These are phyloP conservation scores for Diaporthe caulivora DNA, from an alignment of 2,329 filamentous ascomycete genomes.

Conservation along the genomic window DNA sequence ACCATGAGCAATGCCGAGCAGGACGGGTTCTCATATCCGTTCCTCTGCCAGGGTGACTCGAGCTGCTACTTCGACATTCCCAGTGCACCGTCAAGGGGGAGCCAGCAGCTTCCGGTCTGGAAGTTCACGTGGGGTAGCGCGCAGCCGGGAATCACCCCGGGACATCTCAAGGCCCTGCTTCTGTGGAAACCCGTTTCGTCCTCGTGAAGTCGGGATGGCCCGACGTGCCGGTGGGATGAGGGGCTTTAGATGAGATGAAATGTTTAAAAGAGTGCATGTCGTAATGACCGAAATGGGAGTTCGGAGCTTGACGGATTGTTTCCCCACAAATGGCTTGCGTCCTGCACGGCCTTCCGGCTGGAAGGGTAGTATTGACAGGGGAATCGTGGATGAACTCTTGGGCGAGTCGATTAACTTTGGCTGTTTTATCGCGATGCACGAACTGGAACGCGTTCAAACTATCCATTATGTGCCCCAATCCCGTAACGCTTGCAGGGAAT, in stretches of 20 bases:
- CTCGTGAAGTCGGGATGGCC: background rate
- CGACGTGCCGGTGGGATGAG: background rate
- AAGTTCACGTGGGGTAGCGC: slow-evolving; percentile 30
- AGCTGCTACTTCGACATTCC: slow-evolving; percentile 35
- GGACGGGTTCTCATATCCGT: slow-evolving; percentile 29
- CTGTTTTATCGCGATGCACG: background rate
- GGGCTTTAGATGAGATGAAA: background rate
- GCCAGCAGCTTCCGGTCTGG: slow-evolving; percentile 29
- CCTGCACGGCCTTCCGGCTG: slow-evolving; percentile 1
- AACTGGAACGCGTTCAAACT: too few relatives aligned
- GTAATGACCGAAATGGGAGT: slow-evolving; percentile 6
- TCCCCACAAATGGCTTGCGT: slow-evolving; percentile 12
- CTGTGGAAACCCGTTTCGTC: slow-evolving; percentile 31
- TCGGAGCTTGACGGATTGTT: slow-evolving; percentile 1
- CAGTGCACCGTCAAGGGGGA: background rate
- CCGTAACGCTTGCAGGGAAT: too few relatives aligned
- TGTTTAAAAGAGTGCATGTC: background rate
- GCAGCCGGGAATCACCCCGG: slow-evolving; percentile 23
- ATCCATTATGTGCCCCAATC: too few relatives aligned
- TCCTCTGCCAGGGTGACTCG: slow-evolving; percentile 32
- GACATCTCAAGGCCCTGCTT: slow-evolving; percentile 33
- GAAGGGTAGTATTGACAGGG: background rate
- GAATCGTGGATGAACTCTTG: background rate
- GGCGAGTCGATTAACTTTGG: background rate
- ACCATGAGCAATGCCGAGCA: background rate